phyloP scores from a whole-genome alignment of 208 protist genomes.

The Trypanosoma caninum region DNA sequence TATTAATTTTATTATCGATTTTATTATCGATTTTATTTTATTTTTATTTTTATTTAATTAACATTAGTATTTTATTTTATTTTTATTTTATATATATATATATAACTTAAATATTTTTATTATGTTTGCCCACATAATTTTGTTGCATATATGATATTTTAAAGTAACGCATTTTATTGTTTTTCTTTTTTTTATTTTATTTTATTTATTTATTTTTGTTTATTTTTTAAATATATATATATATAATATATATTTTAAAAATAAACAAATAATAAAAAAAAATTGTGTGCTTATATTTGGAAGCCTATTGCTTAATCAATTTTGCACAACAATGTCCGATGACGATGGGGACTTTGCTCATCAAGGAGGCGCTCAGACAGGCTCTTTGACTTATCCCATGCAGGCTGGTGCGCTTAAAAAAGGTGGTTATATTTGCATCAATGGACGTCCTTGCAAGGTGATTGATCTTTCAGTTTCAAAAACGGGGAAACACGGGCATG shows the following conservation, averaged over 20 bases:
- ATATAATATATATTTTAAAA: conserved; percentile 12
- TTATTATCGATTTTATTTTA: background rate
- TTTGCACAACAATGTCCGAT: conserved; percentile 36
- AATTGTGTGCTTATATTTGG: too few relatives aligned
- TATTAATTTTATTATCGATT: conserved; percentile 21
- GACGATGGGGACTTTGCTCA: conserved; percentile 74
- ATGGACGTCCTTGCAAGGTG: conserved; percentile 95
- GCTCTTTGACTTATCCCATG: conserved; percentile 84
- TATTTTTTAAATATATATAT: conserved; percentile 14
- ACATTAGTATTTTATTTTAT: background rate
- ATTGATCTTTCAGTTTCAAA: conserved; percentile 98
- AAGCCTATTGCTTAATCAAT: background rate
- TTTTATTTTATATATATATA: background rate
- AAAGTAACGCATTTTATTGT: too few relatives aligned
- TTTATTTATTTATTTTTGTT: conserved; percentile 14
- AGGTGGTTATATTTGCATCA: conserved; percentile 87
- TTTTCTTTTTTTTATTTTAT: conserved; percentile 17
- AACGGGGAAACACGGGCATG: conserved; percentile 99
- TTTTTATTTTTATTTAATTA: conserved; percentile 12
- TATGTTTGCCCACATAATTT: too few relatives aligned
- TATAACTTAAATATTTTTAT: too few relatives aligned
- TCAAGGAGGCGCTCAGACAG: conserved; percentile 56
- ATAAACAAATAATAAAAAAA: too few relatives aligned
- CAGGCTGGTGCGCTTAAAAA: conserved; percentile 90
- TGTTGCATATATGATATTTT: conserved; percentile 11